These are phyloP conservation scores for Scleromitrula shiraiana DNA, from an alignment of 2,329 filamentous ascomycete genomes.

Conservation along the genomic window DNA sequence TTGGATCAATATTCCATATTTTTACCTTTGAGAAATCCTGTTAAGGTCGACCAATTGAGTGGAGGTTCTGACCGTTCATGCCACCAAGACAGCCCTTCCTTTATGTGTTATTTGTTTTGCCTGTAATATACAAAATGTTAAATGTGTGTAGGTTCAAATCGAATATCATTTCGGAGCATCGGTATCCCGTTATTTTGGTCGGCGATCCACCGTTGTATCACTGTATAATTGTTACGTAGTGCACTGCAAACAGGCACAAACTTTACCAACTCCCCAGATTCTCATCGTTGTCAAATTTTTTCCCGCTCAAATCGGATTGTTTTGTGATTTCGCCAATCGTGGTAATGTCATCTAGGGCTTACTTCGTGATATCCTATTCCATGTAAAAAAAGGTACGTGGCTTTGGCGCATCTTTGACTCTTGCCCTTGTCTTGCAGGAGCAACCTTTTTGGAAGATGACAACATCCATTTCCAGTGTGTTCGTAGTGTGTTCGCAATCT, in stretches of 20 bases:
- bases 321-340: neutral
- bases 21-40: neutral
- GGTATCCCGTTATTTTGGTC: conserved; percentile 9
- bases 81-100: neutral
- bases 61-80: neutral
- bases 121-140: neutral
- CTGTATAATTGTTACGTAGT: conserved; percentile 4
- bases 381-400: conserved; percentile 5
- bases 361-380: neutral
- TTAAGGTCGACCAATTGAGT: neutral
- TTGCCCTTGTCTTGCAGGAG: conserved; percentile 6
- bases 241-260: conserved; percentile 4
- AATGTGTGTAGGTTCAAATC: neutral
- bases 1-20: neutral
- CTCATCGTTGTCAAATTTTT: neutral
- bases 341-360: neutral
- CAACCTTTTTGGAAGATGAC: neutral
- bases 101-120: neutral
- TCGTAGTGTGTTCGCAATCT: neutral
- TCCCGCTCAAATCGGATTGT: neutral
- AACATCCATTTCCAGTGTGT: neutral
- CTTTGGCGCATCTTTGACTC: neutral
- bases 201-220: conserved; percentile 3
- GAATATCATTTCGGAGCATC: neutral
- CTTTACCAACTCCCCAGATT: conserved; percentile 6